Conservation (phyloP, 768 basidiomycete species). For the Infundibulicybe gibba region DNA sequence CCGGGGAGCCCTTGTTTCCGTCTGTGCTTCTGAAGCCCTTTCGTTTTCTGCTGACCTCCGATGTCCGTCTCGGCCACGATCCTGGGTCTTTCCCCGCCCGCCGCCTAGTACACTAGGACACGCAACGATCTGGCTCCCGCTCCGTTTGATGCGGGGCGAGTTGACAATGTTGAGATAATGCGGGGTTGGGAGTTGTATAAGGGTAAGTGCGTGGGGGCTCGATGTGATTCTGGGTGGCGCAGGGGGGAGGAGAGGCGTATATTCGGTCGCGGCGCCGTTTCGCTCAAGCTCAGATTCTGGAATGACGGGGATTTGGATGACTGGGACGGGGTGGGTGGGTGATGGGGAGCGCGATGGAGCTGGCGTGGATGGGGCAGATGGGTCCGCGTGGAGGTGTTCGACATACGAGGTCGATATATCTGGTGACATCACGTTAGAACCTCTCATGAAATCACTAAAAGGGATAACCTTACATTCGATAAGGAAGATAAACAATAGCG, state of each 20-base stretch:
- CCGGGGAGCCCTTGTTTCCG: conserved; percentile 18
- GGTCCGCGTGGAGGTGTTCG: conserved; percentile 60
- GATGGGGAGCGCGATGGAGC: conserved; percentile 19
- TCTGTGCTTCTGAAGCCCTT: conserved; percentile 6
- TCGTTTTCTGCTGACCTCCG: conserved; percentile 2
- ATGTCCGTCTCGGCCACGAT: conserved; percentile 4
- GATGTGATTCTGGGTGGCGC: background rate
- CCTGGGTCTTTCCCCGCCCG: background rate
- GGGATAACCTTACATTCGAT: conserved; percentile 63
- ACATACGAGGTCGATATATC: conserved; percentile 77
- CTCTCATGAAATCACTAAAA: background rate
- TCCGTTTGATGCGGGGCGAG: background rate
- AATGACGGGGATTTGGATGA: background rate
- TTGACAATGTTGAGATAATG: background rate
- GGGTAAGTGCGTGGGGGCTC: background rate
- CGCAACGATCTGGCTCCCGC: too few species aligned
- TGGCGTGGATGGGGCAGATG: conserved; percentile 46
- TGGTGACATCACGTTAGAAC: conserved; percentile 20
- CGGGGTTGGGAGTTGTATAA: background rate
- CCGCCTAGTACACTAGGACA: background rate
- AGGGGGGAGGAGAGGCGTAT: background rate
- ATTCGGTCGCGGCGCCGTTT: background rate
- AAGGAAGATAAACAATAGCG: conserved; percentile 69
- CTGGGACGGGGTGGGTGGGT: conserved; percentile 12
- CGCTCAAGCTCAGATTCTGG: too few species aligned